Conservation (phyloP, 2,329 filamentous ascomycete genomes). For the Colletotrichum paranaense region DNA sequence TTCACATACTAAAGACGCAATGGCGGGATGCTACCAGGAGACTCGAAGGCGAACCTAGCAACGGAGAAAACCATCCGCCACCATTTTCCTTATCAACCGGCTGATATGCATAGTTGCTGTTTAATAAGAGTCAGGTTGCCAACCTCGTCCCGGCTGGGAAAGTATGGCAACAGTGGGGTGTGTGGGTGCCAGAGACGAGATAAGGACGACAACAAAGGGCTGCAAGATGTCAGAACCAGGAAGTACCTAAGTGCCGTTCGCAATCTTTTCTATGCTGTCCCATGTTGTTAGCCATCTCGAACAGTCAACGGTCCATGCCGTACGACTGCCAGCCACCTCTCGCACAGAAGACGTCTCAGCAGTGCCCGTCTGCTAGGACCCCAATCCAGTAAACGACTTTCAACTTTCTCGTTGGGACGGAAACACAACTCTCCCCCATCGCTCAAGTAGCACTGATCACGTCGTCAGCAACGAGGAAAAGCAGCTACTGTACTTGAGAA, state of each 20-base stretch:
- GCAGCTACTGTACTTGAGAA: not conserved
- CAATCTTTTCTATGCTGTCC: not conserved
- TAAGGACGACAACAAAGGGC: conserved; percentile 10
- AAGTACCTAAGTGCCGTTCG: not conserved
- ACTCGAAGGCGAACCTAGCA: not conserved
- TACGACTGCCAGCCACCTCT: conserved; percentile 3
- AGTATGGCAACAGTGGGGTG: not conserved
- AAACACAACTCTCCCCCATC: not conserved
- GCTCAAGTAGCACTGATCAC: not conserved
- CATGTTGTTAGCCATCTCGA: not conserved
- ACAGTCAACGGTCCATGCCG: not conserved
- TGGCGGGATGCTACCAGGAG: not conserved
- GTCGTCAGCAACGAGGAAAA: not conserved
- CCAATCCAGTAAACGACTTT: conserved; percentile 5
- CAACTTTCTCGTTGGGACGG: not conserved
- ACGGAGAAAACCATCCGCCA: conserved; percentile 14
- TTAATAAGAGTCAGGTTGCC: conserved; percentile 21
- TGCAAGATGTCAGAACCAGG: not conserved
- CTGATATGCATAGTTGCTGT: conserved; percentile 6
- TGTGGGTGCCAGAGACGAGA: conserved; percentile 9
- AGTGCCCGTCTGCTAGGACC: not conserved
- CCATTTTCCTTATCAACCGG: conserved; percentile 19
- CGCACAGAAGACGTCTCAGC: conserved; percentile 18
- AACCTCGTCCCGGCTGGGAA: conserved; percentile 3
- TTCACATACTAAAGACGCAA: not conserved